phyloP scores from a whole-genome alignment of 371 early-diverging fungal species.

The Circinella umbellata region DNA sequence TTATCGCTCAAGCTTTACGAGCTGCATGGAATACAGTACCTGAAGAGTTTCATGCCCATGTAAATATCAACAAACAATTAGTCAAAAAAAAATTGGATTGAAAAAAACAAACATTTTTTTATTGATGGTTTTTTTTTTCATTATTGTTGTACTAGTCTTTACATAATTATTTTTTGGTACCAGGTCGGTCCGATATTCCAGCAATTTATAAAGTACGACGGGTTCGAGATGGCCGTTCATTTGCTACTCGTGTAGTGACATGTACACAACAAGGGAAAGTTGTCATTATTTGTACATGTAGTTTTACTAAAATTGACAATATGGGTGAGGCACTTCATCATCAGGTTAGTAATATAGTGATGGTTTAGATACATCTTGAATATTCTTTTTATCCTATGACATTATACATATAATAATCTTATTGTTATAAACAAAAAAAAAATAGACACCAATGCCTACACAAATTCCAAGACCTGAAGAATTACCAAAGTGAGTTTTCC shows the following conservation, averaged over 20 bases:
- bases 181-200: slow-evolving; percentile 40
- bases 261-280: slow-evolving; percentile 46
- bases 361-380: not conserved
- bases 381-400: too few species aligned
- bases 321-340: slow-evolving; percentile 26
- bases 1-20: slow-evolving; percentile 82
- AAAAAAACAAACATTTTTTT: too few species aligned
- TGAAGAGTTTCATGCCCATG: slow-evolving; percentile 70
- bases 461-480: slow-evolving; percentile 28
- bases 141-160: slow-evolving; percentile 29
- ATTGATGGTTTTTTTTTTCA: too few species aligned
- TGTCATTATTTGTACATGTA: slow-evolving; percentile 41
- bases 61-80: slow-evolving; percentile 17
- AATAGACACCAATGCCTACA: slow-evolving; percentile 32
- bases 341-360: slow-evolving; percentile 32
- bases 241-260: slow-evolving; percentile 44
- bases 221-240: slow-evolving; percentile 47
- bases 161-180: slow-evolving; percentile 43
- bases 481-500: slow-evolving; percentile 30
- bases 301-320: slow-evolving; percentile 37
- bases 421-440: not conserved
- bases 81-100: not conserved
- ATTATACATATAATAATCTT: too few species aligned
- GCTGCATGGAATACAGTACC: slow-evolving; percentile 84
- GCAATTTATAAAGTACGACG: slow-evolving; percentile 45